phyloP scores from a whole-genome alignment of 75 land plant genomes.

The Sequoiadendron giganteum region DNA sequence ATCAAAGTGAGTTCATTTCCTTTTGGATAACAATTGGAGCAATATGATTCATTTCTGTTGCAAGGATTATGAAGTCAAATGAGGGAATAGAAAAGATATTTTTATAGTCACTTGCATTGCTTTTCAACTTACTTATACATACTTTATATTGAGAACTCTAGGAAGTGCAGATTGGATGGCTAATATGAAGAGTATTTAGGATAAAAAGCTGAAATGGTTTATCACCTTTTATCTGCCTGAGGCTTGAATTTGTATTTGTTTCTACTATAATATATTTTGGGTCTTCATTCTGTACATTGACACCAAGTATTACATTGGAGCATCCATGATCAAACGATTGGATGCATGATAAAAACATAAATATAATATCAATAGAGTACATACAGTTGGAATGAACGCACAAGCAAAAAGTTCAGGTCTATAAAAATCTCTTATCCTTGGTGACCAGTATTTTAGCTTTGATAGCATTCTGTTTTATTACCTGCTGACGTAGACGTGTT shows the following conservation, averaged over 20 bases:
- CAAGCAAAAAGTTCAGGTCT: neutral
- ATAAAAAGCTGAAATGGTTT: neutral
- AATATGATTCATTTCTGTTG: neutral
- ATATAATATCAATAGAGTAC: neutral
- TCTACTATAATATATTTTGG: no score
- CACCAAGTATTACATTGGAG: neutral
- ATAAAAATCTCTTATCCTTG: constrained; percentile 10
- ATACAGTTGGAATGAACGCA: neutral
- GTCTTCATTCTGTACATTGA: neutral
- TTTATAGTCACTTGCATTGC: neutral
- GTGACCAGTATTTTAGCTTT: neutral
- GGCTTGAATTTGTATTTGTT: neutral
- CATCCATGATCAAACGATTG: neutral
- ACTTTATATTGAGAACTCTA: neutral
- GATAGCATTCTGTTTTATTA: neutral
- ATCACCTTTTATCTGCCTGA: neutral
- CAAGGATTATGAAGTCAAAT: neutral
- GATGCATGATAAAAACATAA: neutral
- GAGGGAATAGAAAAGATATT: neutral
- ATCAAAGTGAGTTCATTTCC: neutral
- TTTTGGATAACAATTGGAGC: neutral
- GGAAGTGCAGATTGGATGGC: neutral
- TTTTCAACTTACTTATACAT: neutral
- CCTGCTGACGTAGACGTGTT: neutral
- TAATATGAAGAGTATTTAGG: neutral